Percentiles rank a stretch among this genome's conserved stretches.
phyloP scores from a whole-genome alignment of 2,329 filamentous ascomycete genomes.

The Acrocalymma vagum region DNA sequence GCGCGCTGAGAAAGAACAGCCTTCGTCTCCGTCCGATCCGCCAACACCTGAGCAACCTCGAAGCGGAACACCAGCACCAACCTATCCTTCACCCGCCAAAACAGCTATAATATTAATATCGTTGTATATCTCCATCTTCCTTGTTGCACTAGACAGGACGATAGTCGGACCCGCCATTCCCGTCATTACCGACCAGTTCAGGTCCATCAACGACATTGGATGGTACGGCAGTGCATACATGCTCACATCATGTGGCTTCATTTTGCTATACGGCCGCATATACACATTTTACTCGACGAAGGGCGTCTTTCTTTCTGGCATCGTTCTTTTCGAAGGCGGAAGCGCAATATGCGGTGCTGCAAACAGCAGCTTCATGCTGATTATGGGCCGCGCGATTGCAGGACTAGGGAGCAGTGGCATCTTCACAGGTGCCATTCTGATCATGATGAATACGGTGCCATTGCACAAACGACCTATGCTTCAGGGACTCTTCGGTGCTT shows the following conservation, averaged over 20 bases:
- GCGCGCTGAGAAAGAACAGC: constrained; percentile 3
- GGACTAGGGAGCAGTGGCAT: constrained; percentile 41
- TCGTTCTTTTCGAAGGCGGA: constrained; percentile 60
- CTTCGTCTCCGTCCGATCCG: not conserved
- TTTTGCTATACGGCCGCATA: constrained; percentile 55
- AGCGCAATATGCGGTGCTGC: constrained; percentile 62
- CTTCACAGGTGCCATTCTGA: constrained; percentile 43
- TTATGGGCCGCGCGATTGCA: constrained; percentile 40
- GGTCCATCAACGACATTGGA: constrained; percentile 51
- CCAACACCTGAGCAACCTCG: too few relatives aligned
- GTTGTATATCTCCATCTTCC: constrained; percentile 42
- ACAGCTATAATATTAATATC: constrained; percentile 39
- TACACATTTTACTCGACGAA: constrained; percentile 61
- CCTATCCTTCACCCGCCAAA: constrained; percentile 32
- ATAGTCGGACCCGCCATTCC: constrained; percentile 57
- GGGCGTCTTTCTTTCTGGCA: constrained; percentile 57
- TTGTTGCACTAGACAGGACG: constrained; percentile 50
- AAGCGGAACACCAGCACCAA: constrained; percentile 3
- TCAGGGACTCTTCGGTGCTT: constrained; percentile 50
- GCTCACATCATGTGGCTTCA: constrained; percentile 49
- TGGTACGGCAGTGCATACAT: constrained; percentile 54
- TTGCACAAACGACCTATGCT: constrained; percentile 53
- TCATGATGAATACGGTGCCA: constrained; percentile 44
- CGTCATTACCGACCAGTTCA: constrained; percentile 55
- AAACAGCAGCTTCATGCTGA: constrained; percentile 34